Base-by-base conservation (phyloP, 441 rosid genomes). In the Melastoma candidum region DNA sequence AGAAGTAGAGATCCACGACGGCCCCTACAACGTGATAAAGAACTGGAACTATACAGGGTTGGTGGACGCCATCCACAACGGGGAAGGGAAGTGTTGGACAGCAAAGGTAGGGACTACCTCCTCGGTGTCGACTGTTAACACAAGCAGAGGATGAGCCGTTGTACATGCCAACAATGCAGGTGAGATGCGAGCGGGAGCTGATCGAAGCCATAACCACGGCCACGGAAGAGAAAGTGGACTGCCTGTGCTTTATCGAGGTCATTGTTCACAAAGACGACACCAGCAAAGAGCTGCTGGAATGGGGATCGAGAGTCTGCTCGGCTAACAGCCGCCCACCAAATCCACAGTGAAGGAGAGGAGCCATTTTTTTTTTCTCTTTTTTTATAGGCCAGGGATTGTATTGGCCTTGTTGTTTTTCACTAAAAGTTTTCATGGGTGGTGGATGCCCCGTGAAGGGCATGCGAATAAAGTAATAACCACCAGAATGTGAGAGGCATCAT, bases 171-270 rank as follows among this genome's bases (percentile, higher is more conserved):
- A 17, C 22, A 17, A 17, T 27, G 48, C 63, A 57, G 70, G 74
- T 60, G 27, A 26, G 22, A 4, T 52, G n/a, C 17, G 74, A 65
- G 46, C 53, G 51, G 49, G 65, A 63, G 54, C 65, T 70, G 2
- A 49, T 53, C 10, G 52, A 48, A n/a, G 71, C 72, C 24, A 70
- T 74, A 0, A 46, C 58, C 1, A 63, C 53, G 11, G 74, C 72
- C 25, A 61, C 60, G 4, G 66, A 1, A 11, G 66, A 61, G 52
- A 67, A 67, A 63, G 58, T 55, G 25, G 72, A 74, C 52, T 57
- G 64, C 53, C 13, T 60, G 46, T 60, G 64, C 44, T 60, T 60
- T 51, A 60, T 60, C 0, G 64, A 60, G 64, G 64, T 52, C 29
- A 52, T 60, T n/a, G 57, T 60, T 51, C 64, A 60, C 58, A 60